A percentile compares a stretch with the other conserved stretches of the same genome.
Conservation (phyloP, 352 stramenopile genomes). For the Phytophthora megakarya region DNA sequence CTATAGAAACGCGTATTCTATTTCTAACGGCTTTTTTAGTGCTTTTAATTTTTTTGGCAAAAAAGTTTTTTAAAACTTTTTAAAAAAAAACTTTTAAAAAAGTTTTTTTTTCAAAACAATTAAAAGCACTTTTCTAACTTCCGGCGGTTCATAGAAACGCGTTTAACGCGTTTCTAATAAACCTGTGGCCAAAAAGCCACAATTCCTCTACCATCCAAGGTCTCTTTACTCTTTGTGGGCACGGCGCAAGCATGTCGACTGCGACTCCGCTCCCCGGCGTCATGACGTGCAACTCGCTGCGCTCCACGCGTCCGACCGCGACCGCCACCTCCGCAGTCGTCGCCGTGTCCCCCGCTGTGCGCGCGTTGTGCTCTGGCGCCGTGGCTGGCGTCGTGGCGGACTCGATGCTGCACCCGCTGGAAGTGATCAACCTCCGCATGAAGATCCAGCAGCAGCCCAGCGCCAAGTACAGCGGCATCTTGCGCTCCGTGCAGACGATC, state of each 20-base stretch:
- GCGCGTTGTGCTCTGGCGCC: conserved; percentile 70
- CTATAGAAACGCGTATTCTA: too few relatives aligned
- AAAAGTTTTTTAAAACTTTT: too few relatives aligned
- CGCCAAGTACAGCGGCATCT: conserved; percentile 66
- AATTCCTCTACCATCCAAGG: not conserved
- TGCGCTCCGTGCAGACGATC: conserved; percentile 67
- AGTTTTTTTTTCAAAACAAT: too few relatives aligned
- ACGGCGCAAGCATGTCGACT: conserved; percentile 7
- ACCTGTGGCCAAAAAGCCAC: conserved; percentile 13
- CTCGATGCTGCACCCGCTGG: conserved; percentile 76
- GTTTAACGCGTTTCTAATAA: conserved; percentile 1
- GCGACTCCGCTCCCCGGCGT: conserved; percentile 21
- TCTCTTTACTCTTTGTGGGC: not conserved
- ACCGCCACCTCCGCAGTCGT: conserved; percentile 41
- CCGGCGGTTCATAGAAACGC: too few relatives aligned
- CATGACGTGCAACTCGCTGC: conserved; percentile 40
- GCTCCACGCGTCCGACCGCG: conserved; percentile 25
- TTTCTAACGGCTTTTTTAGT: too few relatives aligned
- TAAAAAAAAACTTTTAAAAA: too few relatives aligned
- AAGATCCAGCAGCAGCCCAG: conserved; percentile 69
- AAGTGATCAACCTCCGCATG: conserved; percentile 86
- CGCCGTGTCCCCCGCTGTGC: conserved; percentile 48
- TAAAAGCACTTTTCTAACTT: too few relatives aligned
- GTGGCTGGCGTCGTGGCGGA: conserved; percentile 77
- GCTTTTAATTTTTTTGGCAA: too few relatives aligned